Evolutionary conservation across 371 early-diverging fungal species (phyloP), one percentile per base, ranked within the genome.

Genomic region (Mortierella sp.): DNA sequence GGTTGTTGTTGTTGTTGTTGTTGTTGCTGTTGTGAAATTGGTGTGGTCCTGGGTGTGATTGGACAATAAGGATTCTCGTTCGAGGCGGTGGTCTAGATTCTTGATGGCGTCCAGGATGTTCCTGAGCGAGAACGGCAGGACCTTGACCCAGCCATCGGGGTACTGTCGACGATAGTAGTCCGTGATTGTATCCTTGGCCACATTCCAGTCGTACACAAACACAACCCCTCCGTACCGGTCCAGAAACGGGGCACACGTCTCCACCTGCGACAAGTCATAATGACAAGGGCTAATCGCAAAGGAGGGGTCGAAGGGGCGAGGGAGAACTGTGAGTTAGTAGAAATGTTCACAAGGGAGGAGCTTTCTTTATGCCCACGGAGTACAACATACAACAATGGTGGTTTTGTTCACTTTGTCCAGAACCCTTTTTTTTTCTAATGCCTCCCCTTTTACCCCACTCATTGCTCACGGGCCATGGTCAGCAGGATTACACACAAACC

Each of bases 191-290:
- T 85, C 79, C 64, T 82, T 80, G 71, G 79, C 76, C 9, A 79
- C 79, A 73, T 85, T 85, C 85, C 85, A 85, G 68, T 81, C 82
- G 48, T 85, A 85, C 2, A 85, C 76, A 72, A 85, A 78, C 45
- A 85, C 82, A 13, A 78, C 85, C 2, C 85, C 85, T 34, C 85
- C 80, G 39, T 85, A 85, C 39, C 82, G 68, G 50, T 85, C 82
- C 41, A 85, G 64, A 65, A 85, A 85, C 11, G 85, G 85, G 22
- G 85, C 85, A 47, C 76, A 73, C 44, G 74, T 76, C 74, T 85
- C 85, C 44, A 85, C 79, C 66, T 85, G 85, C 0, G 85, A 78
- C 22, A 82, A 73, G 52, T 82, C 85, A 68, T 75, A 75, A 41
- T 85, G 85, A 52, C 80, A 83, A 14, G 84, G 84, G 37, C 84